These are phyloP conservation scores for Tetracladium setigerum DNA, from an alignment of 495 filamentous ascomycete species.

Conservation along the genomic window DNA sequence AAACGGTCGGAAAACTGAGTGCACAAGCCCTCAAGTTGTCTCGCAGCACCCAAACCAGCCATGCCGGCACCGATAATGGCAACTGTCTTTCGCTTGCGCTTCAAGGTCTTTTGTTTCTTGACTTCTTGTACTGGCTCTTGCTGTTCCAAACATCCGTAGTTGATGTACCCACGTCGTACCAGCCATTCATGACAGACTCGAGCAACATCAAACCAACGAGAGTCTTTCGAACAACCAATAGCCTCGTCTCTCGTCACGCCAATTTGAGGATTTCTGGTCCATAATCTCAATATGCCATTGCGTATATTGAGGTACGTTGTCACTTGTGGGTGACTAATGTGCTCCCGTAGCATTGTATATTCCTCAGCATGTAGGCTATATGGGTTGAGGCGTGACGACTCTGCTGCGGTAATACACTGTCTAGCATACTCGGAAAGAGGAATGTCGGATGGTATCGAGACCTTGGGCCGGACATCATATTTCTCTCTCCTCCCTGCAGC, in stretches of 20 bases:
- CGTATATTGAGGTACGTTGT: conserved; percentile 96
- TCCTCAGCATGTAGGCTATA: conserved; percentile 84
- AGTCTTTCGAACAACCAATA: conserved; percentile 82
- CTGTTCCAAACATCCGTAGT: conserved; percentile 76
- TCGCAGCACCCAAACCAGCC: conserved; percentile 83
- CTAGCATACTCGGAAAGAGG: conserved; percentile 69
- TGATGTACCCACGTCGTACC: conserved; percentile 85
- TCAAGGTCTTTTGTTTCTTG: conserved; percentile 18
- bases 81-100: conserved; percentile 55
- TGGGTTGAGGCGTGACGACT: conserved; percentile 82
- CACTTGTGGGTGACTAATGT: conserved; percentile 82
- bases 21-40: conserved; percentile 82
- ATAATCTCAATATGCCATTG: conserved; percentile 88
- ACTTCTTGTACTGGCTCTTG: conserved; percentile 32
- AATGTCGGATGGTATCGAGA: conserved; percentile 73
- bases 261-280: conserved; percentile 84
- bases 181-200: conserved; percentile 90
- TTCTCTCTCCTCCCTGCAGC: conserved; percentile 21
- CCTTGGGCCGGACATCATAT: conserved; percentile 58
- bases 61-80: conserved; percentile 93
- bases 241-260: conserved; percentile 84
- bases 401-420: conserved; percentile 81
- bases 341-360: conserved; percentile 66
- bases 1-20: conserved; percentile 64
- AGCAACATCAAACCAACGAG: conserved; percentile 85